Percentiles rank a stretch among this genome's conserved stretches.
phyloP scores from a whole-genome alignment of 2,329 filamentous ascomycete genomes.

The Colletotrichum godetiae region DNA sequence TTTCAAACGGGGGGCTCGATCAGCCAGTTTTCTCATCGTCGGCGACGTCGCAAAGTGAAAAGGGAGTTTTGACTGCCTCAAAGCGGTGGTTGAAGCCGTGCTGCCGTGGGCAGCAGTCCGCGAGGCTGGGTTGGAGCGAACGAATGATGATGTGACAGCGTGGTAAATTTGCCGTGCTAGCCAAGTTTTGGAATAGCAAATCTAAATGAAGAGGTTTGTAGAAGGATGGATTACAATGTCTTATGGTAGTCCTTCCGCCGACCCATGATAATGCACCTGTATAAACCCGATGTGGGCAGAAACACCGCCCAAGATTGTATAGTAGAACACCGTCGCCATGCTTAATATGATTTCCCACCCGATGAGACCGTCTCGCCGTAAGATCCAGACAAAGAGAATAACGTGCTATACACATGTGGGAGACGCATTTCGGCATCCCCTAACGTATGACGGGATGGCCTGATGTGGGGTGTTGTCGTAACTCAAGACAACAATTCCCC shows the following conservation, averaged over 20 bases:
- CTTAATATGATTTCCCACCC: conserved; percentile 13
- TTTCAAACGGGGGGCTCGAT: conserved; percentile 11
- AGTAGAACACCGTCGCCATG: conserved; percentile 34
- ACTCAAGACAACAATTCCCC: neutral
- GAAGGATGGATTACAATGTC: conserved; percentile 23
- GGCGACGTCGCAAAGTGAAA: neutral
- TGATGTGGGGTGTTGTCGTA: conserved; percentile 35
- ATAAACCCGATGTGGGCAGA: neutral
- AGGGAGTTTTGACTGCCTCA: neutral
- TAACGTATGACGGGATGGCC: conserved; percentile 46
- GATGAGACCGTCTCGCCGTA: neutral
- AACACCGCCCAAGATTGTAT: conserved; percentile 4
- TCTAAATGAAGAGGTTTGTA: conserved; percentile 15
- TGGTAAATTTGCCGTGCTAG: neutral
- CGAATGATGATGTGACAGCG: neutral
- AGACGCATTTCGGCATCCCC: conserved; percentile 31
- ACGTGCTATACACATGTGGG: conserved; percentile 23
- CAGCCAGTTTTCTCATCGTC: neutral
- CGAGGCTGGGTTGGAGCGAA: neutral
- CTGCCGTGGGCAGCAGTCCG: neutral
- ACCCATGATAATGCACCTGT: conserved; percentile 25
- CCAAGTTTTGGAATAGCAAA: neutral
- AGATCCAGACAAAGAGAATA: neutral
- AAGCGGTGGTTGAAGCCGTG: neutral
- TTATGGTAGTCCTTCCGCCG: conserved; percentile 18